These are phyloP conservation scores for Dendrocalamus sinicus DNA, from an alignment of 176 grass and related monocot genomes.

Conservation along the genomic window DNA sequence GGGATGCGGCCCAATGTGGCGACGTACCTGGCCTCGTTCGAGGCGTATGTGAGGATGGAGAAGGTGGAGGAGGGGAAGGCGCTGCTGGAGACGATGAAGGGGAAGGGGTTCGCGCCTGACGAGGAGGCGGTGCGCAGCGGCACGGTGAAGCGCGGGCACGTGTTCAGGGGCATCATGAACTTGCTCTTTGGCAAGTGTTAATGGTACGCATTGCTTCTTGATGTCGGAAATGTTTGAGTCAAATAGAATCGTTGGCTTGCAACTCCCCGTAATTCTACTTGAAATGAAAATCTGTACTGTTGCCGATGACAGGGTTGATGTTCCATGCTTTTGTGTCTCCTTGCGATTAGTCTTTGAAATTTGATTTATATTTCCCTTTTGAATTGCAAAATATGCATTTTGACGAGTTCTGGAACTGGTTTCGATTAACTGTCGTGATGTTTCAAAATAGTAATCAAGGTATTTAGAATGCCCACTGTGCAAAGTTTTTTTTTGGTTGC, in stretches of 20 bases:
- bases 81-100: conserved; percentile 74
- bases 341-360: background rate
- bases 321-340: background rate
- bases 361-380: background rate
- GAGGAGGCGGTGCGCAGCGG: conserved; percentile 62
- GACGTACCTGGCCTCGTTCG: conserved; percentile 68
- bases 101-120: conserved; percentile 64
- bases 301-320: background rate
- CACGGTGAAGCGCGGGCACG: conserved; percentile 72
- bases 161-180: conserved; percentile 65
- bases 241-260: background rate
- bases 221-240: background rate
- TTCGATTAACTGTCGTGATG: background rate
- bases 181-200: conserved; percentile 78
- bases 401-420: background rate
- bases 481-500: too few species aligned
- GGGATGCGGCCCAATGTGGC: conserved; percentile 73
- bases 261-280: background rate
- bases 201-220: conserved; percentile 13
- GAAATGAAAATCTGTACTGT: conserved; percentile 14
- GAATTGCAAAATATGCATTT: background rate
- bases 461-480: background rate
- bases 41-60: conserved; percentile 61
- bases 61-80: conserved; percentile 66
- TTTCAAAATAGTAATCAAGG: background rate